A percentile compares a stretch with the other conserved stretches of the same genome.
Conservation (phyloP, 768 basidiomycete genomes). For the Tulasnella sp. region DNA sequence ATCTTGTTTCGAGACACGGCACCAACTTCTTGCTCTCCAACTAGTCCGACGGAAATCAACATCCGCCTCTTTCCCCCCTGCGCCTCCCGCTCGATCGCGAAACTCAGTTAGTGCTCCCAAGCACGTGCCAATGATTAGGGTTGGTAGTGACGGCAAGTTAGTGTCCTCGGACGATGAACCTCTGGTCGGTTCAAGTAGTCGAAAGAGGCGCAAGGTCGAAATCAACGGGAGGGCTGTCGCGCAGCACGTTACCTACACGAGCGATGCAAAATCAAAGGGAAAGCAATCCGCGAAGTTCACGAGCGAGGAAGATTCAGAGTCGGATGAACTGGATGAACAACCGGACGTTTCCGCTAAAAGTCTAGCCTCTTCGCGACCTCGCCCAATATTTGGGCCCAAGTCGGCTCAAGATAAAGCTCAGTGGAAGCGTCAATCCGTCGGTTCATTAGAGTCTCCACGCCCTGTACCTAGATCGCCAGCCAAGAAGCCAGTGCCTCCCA, state of each 20-base stretch:
- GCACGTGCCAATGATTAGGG: not conserved
- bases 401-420: not conserved
- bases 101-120: not conserved
- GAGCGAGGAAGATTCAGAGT: not conserved
- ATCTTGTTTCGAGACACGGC: not conserved
- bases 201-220: not conserved
- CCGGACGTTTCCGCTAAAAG: not conserved
- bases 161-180: not conserved
- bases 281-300: not conserved
- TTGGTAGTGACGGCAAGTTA: not conserved
- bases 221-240: not conserved
- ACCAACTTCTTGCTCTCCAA: not conserved
- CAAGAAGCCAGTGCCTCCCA: not conserved
- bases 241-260: not conserved
- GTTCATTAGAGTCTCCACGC: not conserved
- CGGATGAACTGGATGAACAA: not conserved
- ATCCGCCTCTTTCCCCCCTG: not conserved
- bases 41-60: not conserved
- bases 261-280: not conserved
- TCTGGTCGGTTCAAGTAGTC: not conserved
- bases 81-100: not conserved
- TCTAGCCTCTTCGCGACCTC: not conserved
- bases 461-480: not conserved
- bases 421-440: not conserved
- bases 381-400: not conserved